Percentiles rank a stretch among this genome's conserved stretches.
Conservation (phyloP, 1,139 yeast genomes). For the Sugiyamaella paludigena region DNA sequence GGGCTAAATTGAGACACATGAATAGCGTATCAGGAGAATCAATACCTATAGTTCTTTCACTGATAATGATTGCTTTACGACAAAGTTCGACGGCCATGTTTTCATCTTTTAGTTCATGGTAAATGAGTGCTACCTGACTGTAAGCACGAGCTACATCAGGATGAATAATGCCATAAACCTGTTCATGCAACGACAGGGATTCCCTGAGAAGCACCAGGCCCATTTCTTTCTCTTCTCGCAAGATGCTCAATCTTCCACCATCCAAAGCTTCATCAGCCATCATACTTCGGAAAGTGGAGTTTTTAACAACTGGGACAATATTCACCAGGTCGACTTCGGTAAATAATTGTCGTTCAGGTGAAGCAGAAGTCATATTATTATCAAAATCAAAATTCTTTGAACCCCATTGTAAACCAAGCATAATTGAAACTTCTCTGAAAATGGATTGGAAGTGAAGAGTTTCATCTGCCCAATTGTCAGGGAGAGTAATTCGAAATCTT, state of each 20-base stretch:
- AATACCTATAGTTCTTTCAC: slow-evolving; percentile 77
- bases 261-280: slow-evolving; percentile 79
- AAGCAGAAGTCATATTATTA: slow-evolving; percentile 36
- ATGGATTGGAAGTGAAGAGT: slow-evolving; percentile 39
- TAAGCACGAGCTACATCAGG: slow-evolving; percentile 75
- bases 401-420: slow-evolving; percentile 86
- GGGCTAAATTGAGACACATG: slow-evolving; percentile 71
- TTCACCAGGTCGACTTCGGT: slow-evolving; percentile 55
- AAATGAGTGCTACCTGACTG: slow-evolving; percentile 61
- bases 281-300: slow-evolving; percentile 62
- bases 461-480: slow-evolving; percentile 47
- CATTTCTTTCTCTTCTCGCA: slow-evolving; percentile 34
- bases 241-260: slow-evolving; percentile 38
- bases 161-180: slow-evolving; percentile 78
- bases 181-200: slow-evolving; percentile 71
- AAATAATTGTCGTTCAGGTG: slow-evolving; percentile 40
- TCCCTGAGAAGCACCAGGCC: slow-evolving; percentile 56
- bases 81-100: slow-evolving; percentile 65
- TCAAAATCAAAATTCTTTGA: slow-evolving; percentile 50
- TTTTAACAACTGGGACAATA: slow-evolving; percentile 72
- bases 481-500: slow-evolving; percentile 58
- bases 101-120: slow-evolving; percentile 57
- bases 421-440: slow-evolving; percentile 68
- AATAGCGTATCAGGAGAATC: slow-evolving; percentile 78
- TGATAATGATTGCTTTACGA: slow-evolving; percentile 67